Base-by-base conservation (phyloP, 495 filamentous ascomycete genomes). In the Penicillium cosmopolitanum region DNA sequence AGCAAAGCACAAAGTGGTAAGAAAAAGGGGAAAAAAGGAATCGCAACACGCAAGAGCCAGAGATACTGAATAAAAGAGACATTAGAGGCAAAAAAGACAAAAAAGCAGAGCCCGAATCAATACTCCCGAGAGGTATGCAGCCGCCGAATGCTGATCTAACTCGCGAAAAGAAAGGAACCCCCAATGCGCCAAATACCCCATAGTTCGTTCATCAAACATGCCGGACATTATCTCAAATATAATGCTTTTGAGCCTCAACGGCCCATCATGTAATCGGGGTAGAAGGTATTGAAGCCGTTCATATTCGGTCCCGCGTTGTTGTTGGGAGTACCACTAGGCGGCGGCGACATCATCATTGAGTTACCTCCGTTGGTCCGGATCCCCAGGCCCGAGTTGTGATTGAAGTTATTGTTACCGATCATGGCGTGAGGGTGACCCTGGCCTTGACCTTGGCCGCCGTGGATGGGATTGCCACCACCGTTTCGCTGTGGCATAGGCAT, bases 251-350 rank as follows among this genome's bases (percentile, higher is more conserved):
- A 60, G 28, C 34, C 58, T 73, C 74, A 85, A 58, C 82, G 79
- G 62, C 83, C 83, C 81, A 85, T 82, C 83, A 85, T 85, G 66
- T 84, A 84, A 66, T 83, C 81, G 50, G 80, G 81, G 72, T 82
- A 84, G 57, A 75, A 79, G 51, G 69, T 71, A 64, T 74, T 79
- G 62, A 67, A 78, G 48, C 74, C 76, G 44, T 78, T 77, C 67
- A 78, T 59, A 62, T 78, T 78, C 19, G 73, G 67, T 36, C 66
- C 68, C 34, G 74, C 63, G 18, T 71, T 74, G 61, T 73, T 75
- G 62, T 69, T 68, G 23, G 75, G 72, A 15, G 71, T 73, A 21
- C 67, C 68, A 16, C 76, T 76, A 48, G 76, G 73, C 4, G 74
- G 66, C 16, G 74, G 69, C 42, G 73, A 71, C 65, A 77, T 74